These are phyloP conservation scores for Gossypioides kirkii DNA, from an alignment of 345 rosid species.

Conservation along the genomic window DNA sequence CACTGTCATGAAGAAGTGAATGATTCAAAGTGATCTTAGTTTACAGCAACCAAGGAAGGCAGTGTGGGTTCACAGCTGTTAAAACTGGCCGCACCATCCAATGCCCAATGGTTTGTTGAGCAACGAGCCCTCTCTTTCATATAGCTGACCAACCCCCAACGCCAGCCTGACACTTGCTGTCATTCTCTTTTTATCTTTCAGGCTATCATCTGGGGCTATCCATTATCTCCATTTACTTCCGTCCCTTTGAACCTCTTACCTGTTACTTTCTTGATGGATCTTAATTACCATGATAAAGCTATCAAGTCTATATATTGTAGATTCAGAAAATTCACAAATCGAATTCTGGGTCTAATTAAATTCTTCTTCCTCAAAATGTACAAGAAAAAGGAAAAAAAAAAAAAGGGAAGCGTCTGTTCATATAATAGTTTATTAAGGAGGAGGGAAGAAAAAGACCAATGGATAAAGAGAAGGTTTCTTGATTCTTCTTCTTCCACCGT, in stretches of 20 bases:
- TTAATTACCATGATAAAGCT: constrained; percentile 5
- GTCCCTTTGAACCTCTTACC: not conserved
- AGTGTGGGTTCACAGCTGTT: not conserved
- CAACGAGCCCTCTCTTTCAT: constrained; percentile 29
- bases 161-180: not conserved
- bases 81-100: constrained; percentile 18
- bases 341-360: not conserved
- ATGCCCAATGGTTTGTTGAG: constrained; percentile 29
- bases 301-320: not conserved
- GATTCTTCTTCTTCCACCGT: not conserved
- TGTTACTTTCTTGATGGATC: not conserved
- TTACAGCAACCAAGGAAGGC: constrained; percentile 11
- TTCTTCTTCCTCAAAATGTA: too few relatives aligned
- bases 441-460: not conserved
- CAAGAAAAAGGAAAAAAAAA: too few relatives aligned
- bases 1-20: not conserved
- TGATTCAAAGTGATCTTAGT: not conserved
- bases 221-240: constrained; percentile 20
- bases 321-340: not conserved
- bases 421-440: not conserved
- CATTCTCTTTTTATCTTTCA: not conserved
- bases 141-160: constrained; percentile 5
- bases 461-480: not conserved
- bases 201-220: constrained; percentile 16
- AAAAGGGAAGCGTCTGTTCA: too few relatives aligned